Evolutionary conservation across 2,329 filamentous ascomycete genomes (phyloP), one percentile per base, ranked within the genome.

Genomic region (Talaromyces sp.): DNA sequence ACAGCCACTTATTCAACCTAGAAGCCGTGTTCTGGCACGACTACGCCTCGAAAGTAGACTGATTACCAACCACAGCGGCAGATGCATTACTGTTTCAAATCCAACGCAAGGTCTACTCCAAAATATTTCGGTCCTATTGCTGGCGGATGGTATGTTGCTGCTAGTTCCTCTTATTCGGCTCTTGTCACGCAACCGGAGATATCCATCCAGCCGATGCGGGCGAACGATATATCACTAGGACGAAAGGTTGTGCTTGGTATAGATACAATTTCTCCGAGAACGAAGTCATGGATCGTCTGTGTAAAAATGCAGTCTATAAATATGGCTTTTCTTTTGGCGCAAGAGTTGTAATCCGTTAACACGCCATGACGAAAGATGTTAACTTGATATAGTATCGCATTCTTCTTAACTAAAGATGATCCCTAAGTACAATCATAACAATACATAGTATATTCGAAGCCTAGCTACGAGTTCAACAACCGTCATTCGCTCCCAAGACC

Each of bases 11-110:
- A 58, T 74, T 70, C 58, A 74, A 63, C 46, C 66, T 70, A 28
- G 64, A 67, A 7, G 64, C 64, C 5, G 60, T 42, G 39, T 68
- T 64, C 59, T 69, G 66, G 56, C 63, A 82, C 8, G 78, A 76
- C 67, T 79, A 79, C 4, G 77, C 77, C 67, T 86, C 84, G 65
- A 84, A 82, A 5, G 76, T 77, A 12, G 84, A 81, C 57, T 80
- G 79, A 63, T 87, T 85, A 1, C 84, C 83, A 0, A 80, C 84
- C 0, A 86, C 79, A 1, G 84, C 85, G 0, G 83, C 75, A 66
- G 87, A 85, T 16, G 77, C 73, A 56, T 79, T 74, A 56, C n/a
- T n/a, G n/a, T 86, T 80, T 83, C 84, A 86, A n/a, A 86, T 73
- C 84, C 84, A 87, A 37, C 79, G 76, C 14, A 85, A 75, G 6